A percentile compares a stretch with the other conserved stretches of the same genome.
Conservation (phyloP, 1,139 yeast genomes). For the Candida sanyaensis region DNA sequence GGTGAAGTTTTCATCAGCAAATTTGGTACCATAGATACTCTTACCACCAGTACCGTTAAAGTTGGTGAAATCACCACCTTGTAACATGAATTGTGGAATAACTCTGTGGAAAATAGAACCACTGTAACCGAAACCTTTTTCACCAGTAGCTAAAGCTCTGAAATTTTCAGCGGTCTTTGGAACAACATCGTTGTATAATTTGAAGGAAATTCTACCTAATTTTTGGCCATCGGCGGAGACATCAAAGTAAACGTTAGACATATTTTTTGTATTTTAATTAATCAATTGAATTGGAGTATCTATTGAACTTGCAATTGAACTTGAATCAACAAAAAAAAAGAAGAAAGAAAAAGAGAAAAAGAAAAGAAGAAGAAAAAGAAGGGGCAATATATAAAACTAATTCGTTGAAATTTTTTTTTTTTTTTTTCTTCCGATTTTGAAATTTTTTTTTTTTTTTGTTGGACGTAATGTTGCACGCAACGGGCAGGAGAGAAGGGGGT, state of each 20-base stretch:
- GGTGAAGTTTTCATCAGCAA: slow-evolving; percentile 93
- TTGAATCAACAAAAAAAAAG: background rate
- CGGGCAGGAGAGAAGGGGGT: background rate
- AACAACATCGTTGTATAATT: slow-evolving; percentile 89
- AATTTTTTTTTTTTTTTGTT: background rate
- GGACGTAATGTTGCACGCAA: background rate
- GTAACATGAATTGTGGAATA: slow-evolving; percentile 97
- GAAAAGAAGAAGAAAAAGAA: slow-evolving; percentile 20
- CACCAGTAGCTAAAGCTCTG: slow-evolving; percentile 96
- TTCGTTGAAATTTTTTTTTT: slow-evolving; percentile 1
- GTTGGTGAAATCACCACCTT: slow-evolving; percentile 98
- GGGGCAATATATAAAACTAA: background rate
- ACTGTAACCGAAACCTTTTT: slow-evolving; percentile 95
- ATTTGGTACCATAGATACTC: slow-evolving; percentile 95
- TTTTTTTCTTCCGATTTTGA: background rate
- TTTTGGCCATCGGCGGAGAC: slow-evolving; percentile 62
- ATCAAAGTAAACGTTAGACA: slow-evolving; percentile 76
- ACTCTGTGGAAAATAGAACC: slow-evolving; percentile 97
- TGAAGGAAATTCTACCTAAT: slow-evolving; percentile 37
- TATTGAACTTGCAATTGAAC: slow-evolving; percentile 2
- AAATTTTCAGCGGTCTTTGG: slow-evolving; percentile 99
- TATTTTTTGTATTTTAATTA: slow-evolving; percentile 17
- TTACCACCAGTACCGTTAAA: slow-evolving; percentile 98
- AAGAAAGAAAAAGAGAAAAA: background rate
- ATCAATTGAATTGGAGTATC: slow-evolving; percentile 4